These are phyloP conservation scores for Ceriops tagal DNA, from an alignment of 345 rosid genomes.

Conservation along the genomic window DNA sequence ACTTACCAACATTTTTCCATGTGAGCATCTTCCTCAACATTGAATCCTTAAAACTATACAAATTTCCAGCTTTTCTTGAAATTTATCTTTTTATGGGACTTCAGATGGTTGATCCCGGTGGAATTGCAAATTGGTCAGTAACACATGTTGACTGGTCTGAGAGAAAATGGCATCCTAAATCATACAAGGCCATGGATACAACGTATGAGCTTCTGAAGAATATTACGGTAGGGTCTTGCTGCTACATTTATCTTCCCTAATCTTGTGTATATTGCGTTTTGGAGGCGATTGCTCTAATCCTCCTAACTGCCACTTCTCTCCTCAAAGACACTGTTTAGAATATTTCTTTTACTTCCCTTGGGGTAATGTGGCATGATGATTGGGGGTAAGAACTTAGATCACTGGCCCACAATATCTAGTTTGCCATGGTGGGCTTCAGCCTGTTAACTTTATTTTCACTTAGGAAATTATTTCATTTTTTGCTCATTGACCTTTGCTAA, in stretches of 20 bases:
- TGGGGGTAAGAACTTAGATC: neutral
- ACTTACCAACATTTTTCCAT: conserved; percentile 82
- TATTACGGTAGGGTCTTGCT: conserved; percentile 52
- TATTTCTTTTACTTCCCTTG: neutral
- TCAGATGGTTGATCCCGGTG: conserved; percentile 89
- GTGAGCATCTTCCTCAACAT: conserved; percentile 42
- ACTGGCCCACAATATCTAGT: no score
- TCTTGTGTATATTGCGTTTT: neutral
- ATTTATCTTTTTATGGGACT: conserved; percentile 14
- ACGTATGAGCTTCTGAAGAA: conserved; percentile 65
- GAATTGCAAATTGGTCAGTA: conserved; percentile 89
- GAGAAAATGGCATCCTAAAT: conserved; percentile 97
- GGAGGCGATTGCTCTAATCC: neutral
- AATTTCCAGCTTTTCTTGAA: conserved; percentile 5
- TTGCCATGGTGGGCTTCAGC: neutral
- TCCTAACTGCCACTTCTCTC: no score
- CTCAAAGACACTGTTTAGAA: neutral
- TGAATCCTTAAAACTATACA: conserved; percentile 11
- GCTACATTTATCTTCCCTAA: neutral
- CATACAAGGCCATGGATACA: conserved; percentile 64
- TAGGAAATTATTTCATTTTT: neutral
- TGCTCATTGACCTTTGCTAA: neutral
- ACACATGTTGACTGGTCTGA: conserved; percentile 99
- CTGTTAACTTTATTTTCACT: neutral
- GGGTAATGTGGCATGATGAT: neutral